Evolutionary conservation across 2,329 filamentous ascomycete species (phyloP), one percentile per base, ranked within the genome.

Genomic region (Graphium sp.): DNA sequence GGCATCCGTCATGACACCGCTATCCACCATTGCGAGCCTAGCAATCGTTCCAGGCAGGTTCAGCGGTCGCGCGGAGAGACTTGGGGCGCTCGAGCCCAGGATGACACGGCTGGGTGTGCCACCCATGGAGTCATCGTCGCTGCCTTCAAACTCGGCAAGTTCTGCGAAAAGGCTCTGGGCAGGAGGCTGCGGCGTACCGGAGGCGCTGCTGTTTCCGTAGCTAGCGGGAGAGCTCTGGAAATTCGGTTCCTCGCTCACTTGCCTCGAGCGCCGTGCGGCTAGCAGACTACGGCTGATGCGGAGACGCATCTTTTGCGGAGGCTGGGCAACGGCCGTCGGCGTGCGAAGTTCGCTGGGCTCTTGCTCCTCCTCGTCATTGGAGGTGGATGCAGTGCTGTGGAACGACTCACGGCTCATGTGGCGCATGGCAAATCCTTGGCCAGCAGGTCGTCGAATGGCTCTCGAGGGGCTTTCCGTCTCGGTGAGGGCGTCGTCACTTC

Each of bases 111-210:
- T 66, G 16, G 70, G 70, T 18, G 68, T 74, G 16, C 55, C 62
- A 12, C 58, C 59, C 33, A 52, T 58, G 30, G 78, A 74, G 35
- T 77, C 75, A 34, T 82, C 79, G 36, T 82, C 80, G 39, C 78
- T 76, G 37, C 72, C 71, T 35, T 71, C 76, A 24, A 94, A 58
- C 38, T 83, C 81, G 30, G 79, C 82, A 23, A 98, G 65, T 50
- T 98, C 89, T 22, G 84, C 84, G 47, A 89, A 92, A 28, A 98
- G 60, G 43, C 79, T 95, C 56, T 93, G 81, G 11, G 70, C 66
- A 12, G 43, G 52, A 24, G 51, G 49, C 32, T 64, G 55, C 7
- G 67, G 58, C 4, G 64, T 68, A 25, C 55, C 55, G 31, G 53
- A 43, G 26, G 48, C 49, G 36, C 57, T 63, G 39, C 58, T 62